A percentile compares a stretch with the other conserved stretches of the same genome.
phyloP scores from a whole-genome alignment of 176 grass and related monocot genomes.

The Carex cristatella region DNA sequence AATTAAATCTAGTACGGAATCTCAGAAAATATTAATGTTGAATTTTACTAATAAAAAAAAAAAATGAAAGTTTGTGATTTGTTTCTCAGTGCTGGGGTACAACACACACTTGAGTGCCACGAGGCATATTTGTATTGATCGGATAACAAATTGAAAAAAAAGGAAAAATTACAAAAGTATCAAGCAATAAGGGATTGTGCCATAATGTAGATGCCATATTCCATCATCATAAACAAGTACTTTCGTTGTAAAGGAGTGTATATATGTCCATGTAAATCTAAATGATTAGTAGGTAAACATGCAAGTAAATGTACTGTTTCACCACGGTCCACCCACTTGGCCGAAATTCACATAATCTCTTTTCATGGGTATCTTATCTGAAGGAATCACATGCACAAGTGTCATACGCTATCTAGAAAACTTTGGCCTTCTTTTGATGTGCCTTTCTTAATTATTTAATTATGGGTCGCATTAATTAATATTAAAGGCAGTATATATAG shows the following conservation, averaged over 20 bases:
- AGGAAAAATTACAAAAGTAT: not conserved
- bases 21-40: not conserved
- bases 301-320: not conserved
- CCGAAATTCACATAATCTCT: not conserved
- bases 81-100: not conserved
- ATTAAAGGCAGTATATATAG: not conserved
- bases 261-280: slow-evolving; percentile 2
- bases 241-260: not conserved
- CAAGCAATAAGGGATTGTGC: not conserved
- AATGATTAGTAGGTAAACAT: not conserved
- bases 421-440: not conserved
- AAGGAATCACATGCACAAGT: slow-evolving; percentile 11
- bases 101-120: not conserved
- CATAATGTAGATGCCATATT: not conserved
- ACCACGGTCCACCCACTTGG: not conserved
- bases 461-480: not conserved
- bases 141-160: not conserved
- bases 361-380: slow-evolving; percentile 6
- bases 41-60: not conserved
- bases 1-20: not conserved
- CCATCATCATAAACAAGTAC: slow-evolving; percentile 21
- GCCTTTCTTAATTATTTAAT: not conserved
- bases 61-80: not conserved
- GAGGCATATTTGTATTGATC: not conserved
- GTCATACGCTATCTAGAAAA: not conserved